Percentiles rank a stretch among this genome's conserved stretches.
Evolutionary conservation across 2,329 filamentous ascomycete genomes (phyloP).

Genomic region (Coniochaeta pulveracea): DNA sequence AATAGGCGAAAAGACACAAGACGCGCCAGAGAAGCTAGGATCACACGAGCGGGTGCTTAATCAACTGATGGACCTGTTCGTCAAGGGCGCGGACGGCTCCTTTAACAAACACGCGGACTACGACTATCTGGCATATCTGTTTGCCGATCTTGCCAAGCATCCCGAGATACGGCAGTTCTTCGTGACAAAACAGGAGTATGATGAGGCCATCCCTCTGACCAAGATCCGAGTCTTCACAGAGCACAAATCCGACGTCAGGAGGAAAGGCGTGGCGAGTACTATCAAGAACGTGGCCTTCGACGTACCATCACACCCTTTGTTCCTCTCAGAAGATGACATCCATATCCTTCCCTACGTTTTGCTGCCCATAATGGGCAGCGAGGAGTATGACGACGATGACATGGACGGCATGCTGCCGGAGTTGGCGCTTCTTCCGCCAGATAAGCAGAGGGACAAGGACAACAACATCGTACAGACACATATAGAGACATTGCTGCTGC

Average conservation of each 20-base stretch:
- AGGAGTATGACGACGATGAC: constrained; percentile 84
- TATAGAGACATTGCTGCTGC: constrained; percentile 73
- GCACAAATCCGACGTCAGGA: constrained; percentile 69
- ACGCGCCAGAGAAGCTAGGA: constrained; percentile 56
- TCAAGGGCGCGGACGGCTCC: constrained; percentile 72
- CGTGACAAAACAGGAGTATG: constrained; percentile 61
- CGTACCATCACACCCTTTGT: constrained; percentile 55
- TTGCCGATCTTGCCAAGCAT: constrained; percentile 84
- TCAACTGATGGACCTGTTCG: constrained; percentile 90
- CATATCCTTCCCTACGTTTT: constrained; percentile 83
- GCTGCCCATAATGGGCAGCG: constrained; percentile 75
- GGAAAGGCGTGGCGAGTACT: constrained; percentile 89
- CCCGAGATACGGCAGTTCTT: constrained; percentile 66
- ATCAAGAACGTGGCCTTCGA: constrained; percentile 94
- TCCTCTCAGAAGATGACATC: constrained; percentile 61
- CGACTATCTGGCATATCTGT: constrained; percentile 89
- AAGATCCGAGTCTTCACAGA: constrained; percentile 94
- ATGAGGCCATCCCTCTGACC: constrained; percentile 74
- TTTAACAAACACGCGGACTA: constrained; percentile 82
- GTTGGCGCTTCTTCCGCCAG: constrained; percentile 76
- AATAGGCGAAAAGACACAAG: constrained; percentile 57
- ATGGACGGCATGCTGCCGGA: constrained; percentile 79
- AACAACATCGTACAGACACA: constrained; percentile 71
- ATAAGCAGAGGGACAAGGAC: constrained; percentile 78
- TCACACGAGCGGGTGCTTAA: constrained; percentile 69